A percentile compares a stretch with the other conserved stretches of the same genome.
These are phyloP conservation scores for Filobasidium wieringae DNA, from an alignment of 768 basidiomycete genomes.

Conservation along the genomic window DNA sequence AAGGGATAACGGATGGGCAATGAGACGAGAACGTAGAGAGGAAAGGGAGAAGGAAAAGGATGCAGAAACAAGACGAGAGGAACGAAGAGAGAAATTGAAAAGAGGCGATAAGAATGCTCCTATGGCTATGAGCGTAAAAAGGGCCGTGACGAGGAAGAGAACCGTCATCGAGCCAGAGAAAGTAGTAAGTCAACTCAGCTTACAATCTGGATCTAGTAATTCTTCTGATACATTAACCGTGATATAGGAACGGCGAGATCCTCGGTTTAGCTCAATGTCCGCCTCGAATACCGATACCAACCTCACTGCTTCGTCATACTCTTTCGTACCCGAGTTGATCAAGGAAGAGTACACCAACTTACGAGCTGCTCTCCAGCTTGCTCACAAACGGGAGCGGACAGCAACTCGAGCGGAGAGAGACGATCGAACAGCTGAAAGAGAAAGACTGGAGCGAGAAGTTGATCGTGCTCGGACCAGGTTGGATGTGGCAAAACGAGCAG, in stretches of 20 bases:
- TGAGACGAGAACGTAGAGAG: conserved; percentile 20
- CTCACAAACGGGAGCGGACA: conserved; percentile 45
- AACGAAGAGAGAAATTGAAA: conserved; percentile 46
- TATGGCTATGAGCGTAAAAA: conserved; percentile 68
- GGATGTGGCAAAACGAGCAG: conserved; percentile 57
- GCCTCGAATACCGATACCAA: conserved; percentile 53
- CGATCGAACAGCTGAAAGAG: conserved; percentile 58
- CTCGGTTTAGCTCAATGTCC: conserved; percentile 64
- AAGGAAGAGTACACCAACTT: conserved; percentile 54
- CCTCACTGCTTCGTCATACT: conserved; percentile 59
- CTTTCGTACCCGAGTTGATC: conserved; percentile 60
- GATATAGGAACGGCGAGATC: conserved; percentile 64
- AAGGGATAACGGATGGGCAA: conserved; percentile 13
- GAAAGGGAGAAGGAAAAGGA: conserved; percentile 42
- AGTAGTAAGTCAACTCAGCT: conserved; percentile 43
- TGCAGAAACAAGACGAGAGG: conserved; percentile 42
- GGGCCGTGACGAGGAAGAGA: conserved; percentile 62
- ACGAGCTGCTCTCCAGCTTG: conserved; percentile 55
- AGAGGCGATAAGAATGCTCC: conserved; percentile 82
- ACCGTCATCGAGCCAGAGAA: conserved; percentile 57
- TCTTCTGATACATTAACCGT: background rate
- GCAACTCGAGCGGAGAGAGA: conserved; percentile 29
- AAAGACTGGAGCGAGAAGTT: conserved; percentile 57
- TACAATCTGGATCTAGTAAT: background rate
- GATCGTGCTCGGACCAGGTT: conserved; percentile 67